These are phyloP conservation scores for Mollisia scopiformis DNA, from an alignment of 2,329 filamentous ascomycete genomes.

Conservation along the genomic window DNA sequence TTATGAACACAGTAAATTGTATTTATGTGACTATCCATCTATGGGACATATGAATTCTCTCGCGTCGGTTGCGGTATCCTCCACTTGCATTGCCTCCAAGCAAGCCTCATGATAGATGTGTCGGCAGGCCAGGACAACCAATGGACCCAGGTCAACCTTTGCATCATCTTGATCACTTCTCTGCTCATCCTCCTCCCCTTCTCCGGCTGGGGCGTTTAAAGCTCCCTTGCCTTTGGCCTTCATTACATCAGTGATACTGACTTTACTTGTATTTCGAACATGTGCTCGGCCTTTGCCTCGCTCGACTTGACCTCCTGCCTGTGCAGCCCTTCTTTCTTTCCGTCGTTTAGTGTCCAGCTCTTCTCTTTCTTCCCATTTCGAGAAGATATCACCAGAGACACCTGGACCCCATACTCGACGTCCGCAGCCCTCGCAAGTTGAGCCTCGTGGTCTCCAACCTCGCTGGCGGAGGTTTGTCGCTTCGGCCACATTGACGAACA, in stretches of 20 bases:
- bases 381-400: constrained; percentile 75
- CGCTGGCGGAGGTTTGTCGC: constrained; percentile 75
- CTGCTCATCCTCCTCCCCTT: constrained; percentile 38
- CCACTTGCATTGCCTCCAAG: constrained; percentile 65
- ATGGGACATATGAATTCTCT: constrained; percentile 39
- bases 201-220: constrained; percentile 30
- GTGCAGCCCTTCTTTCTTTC: constrained; percentile 38
- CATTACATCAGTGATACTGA: constrained; percentile 20
- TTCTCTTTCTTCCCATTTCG: constrained; percentile 75
- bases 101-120: constrained; percentile 73
- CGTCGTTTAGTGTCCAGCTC: constrained; percentile 47
- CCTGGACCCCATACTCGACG: constrained; percentile 88
- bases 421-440: constrained; percentile 85
- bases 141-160: constrained; percentile 57
- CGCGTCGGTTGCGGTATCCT: constrained; percentile 55
- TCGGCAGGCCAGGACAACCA: constrained; percentile 71
- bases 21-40: constrained; percentile 41
- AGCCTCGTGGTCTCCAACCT: constrained; percentile 87
- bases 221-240: constrained; percentile 29
- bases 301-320: constrained; percentile 37
- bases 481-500: constrained; percentile 81
- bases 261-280: constrained; percentile 30
- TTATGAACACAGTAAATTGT: constrained; percentile 1
- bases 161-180: constrained; percentile 33
- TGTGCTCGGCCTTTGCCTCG: constrained; percentile 45